Base-by-base conservation (phyloP, 1,139 yeast species). In the Kluyveromyces sp. region DNA sequence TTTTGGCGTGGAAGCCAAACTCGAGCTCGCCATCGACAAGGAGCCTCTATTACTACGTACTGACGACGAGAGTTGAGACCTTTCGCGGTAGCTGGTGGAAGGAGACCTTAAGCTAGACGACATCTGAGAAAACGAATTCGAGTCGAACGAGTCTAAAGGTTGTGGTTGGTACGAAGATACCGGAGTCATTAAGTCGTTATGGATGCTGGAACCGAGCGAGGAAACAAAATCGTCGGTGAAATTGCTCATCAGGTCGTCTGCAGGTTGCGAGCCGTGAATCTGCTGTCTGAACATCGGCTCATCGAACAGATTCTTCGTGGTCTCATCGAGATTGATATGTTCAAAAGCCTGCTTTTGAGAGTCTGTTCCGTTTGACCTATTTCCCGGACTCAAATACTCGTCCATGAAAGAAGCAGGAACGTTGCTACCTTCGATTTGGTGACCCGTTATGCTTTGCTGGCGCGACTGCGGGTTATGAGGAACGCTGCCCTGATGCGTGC, bases 191-290 rank as follows among this genome's bases (percentile, higher is more conserved):
- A 48, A 22, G 9, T 57, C 61, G 7, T 57, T 56, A 29, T 53
- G 42, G 4, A 56, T 42, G 38, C 60, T 58, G 3, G 64, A 58
- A 3, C 57, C 54, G 12, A 58, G 40, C 2, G 64, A 60, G 4
- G 64, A 57, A 18, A 54, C 49, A 3, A 58, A 30, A n/a, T 58
- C 63, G 36, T 58, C 62, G 9, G 55, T 45, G 19, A 50, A 49
- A 28, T 47, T 46, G n/a, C 53, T 44, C 33, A 47, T 39, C 13
- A 51, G 46, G 35, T 55, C 58, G 20, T 55, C 35, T 13, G 41
- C 19, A 4, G 18, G 15, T 32, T 41, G 36, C 7, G 37, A 30
- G n/a, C 33, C 30, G 4, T 26, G 18, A 18, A 28, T 18, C 4
- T 35, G 40, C 30, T 41, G 33, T 13, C 20, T 19, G 26, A 35